Conservation (phyloP, 1,284 basidiomycete genomes). For the Ceratobasidium sp. region DNA sequence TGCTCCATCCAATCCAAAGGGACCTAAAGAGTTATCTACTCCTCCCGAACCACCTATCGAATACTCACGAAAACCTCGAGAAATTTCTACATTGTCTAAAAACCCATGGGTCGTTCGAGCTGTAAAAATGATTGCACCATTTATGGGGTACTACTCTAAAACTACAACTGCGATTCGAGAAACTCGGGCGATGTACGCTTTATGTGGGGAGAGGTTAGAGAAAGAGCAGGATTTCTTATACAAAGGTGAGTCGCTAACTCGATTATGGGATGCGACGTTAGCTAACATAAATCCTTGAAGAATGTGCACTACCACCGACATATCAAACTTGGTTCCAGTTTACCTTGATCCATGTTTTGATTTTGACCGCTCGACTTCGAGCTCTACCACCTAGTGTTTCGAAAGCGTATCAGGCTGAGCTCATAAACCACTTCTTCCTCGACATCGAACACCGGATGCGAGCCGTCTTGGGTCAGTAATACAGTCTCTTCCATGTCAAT, state of each 20-base stretch:
- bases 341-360: slow-evolving; percentile 93
- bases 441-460: slow-evolving; percentile 94
- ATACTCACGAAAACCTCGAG: slow-evolving; percentile 30
- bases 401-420: slow-evolving; percentile 77
- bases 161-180: slow-evolving; percentile 49
- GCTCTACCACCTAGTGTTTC: slow-evolving; percentile 80
- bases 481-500: background rate
- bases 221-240: slow-evolving; percentile 76
- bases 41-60: slow-evolving; percentile 38
- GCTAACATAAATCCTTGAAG: slow-evolving; percentile 60
- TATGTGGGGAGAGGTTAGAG: slow-evolving; percentile 62
- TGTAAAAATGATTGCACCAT: slow-evolving; percentile 45
- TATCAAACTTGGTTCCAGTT: slow-evolving; percentile 99
- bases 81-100: slow-evolving; percentile 29
- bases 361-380: slow-evolving; percentile 89
- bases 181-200: slow-evolving; percentile 47
- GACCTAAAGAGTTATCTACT: slow-evolving; percentile 4
- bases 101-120: slow-evolving; percentile 44
- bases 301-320: slow-evolving; percentile 89
- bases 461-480: slow-evolving; percentile 70
- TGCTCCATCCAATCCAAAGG: slow-evolving; percentile 6
- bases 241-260: slow-evolving; percentile 63
- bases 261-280: background rate
- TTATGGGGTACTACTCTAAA: slow-evolving; percentile 48
- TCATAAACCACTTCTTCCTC: slow-evolving; percentile 96